A percentile compares a stretch with the other conserved stretches of the same genome.
Conservation (phyloP, 345 rosid species). For the Linum usitatissimum region DNA sequence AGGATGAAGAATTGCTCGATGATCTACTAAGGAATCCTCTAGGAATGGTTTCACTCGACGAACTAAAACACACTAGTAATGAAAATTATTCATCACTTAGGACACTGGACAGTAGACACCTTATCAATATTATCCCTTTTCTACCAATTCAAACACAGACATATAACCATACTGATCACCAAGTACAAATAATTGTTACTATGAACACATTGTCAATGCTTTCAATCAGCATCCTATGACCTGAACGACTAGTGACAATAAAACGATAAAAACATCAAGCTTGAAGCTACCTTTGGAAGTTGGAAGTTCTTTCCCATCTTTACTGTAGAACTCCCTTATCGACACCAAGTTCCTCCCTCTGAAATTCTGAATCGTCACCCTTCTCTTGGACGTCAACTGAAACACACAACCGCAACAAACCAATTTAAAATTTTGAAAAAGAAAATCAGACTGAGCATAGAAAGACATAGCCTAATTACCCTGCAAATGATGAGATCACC, state of each 20-base stretch:
- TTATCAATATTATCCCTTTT: background rate
- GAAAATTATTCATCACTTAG: too few relatives aligned
- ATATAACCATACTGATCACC: too few relatives aligned
- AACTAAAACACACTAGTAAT: background rate
- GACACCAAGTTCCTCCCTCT: conserved; percentile 69
- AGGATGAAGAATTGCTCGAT: too few relatives aligned
- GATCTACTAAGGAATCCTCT: background rate
- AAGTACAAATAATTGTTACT: too few relatives aligned
- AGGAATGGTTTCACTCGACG: background rate
- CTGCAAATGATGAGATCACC: conserved; percentile 74
- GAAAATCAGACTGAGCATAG: background rate
- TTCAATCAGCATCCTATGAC: too few relatives aligned
- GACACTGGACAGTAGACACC: too few relatives aligned
- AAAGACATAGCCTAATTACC: conserved; percentile 22
- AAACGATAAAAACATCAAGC: too few relatives aligned
- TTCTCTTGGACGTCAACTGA: conserved; percentile 66
- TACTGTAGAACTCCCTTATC: conserved; percentile 65
- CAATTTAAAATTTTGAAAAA: too few relatives aligned
- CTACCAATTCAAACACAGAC: background rate
- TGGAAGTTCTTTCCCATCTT: conserved; percentile 87
- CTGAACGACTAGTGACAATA: too few relatives aligned
- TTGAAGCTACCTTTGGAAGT: conserved; percentile 49
- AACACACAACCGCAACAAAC: too few relatives aligned
- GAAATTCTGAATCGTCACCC: conserved; percentile 79
- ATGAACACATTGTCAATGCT: too few relatives aligned